Evolutionary conservation across 257 asterid species (phyloP), one percentile per base, ranked within the genome.

Genomic region (Verbascum thapsus): DNA sequence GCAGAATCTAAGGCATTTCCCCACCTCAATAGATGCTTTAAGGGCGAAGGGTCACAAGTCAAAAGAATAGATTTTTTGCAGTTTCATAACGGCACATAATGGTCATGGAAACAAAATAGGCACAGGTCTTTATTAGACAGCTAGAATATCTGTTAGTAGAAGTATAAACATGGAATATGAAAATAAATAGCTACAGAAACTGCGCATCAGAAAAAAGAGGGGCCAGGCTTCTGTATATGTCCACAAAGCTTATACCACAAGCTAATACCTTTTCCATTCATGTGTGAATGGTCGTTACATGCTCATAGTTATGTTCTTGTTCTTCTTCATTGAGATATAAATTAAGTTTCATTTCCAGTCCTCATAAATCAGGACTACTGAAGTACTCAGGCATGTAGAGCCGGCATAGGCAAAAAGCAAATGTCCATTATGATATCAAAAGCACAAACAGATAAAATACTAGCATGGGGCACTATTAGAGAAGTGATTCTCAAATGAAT

Each of bases 401-500:
- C 23, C 42, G 26, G 54, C 15, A 7, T 37, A 22, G 12, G 22
- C 68, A 57, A 44, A 23, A 61, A 10, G 49, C 6, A 61, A 58
- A 57, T 17, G 16, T 51, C 10, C 59, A 58, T 40, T 37, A 65
- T 23, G 37, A 43, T 50, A 37, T 56, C 58, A 30, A 12, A 38
- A 37, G 68, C 40, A 50, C 26, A 10, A 43, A 67, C 43, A 43
- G 48, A 58, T 58, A 38, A 37, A 42, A 47, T 17, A 49, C 38
- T 49, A 22, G 45, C 53, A 53, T 19, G 55, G 39, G 22, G 19
- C 34, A 62, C 60, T 8, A 66, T 37, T 55, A 76, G 43, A 19
- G 40, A 23, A 40, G 61, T 22, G 22, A 45, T 8, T 22, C 19
- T 32, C 13, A 56, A 51, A 50, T 63, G 19, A 66, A 20, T 61